A percentile compares a stretch with the other conserved stretches of the same genome.
Evolutionary conservation across 306 rosid genomes (phyloP).

Genomic region (Cucumis melo): DNA sequence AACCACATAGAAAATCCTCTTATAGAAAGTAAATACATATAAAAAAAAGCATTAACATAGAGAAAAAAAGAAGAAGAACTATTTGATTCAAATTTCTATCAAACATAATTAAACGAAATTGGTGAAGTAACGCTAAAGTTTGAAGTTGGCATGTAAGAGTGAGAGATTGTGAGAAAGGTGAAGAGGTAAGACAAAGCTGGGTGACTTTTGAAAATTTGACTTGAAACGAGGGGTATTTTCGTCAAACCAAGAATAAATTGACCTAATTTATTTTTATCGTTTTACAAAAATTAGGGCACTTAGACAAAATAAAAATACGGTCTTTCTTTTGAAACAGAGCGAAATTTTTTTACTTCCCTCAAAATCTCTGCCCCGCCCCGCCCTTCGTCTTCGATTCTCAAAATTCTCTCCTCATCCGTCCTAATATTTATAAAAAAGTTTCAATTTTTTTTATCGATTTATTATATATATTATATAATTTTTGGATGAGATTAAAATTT

Average conservation of each 20-base stretch:
- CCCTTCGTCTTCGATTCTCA: conserved; percentile 1
- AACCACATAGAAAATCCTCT: no score
- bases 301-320: conserved; percentile 1
- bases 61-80: background rate
- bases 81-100: background rate
- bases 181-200: background rate
- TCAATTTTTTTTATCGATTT: background rate
- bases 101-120: background rate
- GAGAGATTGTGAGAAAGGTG: background rate
- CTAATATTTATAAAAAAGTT: background rate
- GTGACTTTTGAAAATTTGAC: background rate
- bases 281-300: background rate
- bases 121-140: background rate
- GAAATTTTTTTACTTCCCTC: background rate
- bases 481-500: conserved; percentile 9
- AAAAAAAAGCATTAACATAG: no score
- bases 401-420: background rate
- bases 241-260: background rate
- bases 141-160: background rate
- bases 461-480: background rate
- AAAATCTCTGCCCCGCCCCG: background rate
- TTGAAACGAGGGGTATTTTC: background rate
- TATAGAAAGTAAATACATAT: no score
- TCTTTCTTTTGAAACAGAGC: background rate
- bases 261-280: background rate